Conservation (phyloP, 1,284 basidiomycete genomes). For the Apiotrichum porosum region DNA sequence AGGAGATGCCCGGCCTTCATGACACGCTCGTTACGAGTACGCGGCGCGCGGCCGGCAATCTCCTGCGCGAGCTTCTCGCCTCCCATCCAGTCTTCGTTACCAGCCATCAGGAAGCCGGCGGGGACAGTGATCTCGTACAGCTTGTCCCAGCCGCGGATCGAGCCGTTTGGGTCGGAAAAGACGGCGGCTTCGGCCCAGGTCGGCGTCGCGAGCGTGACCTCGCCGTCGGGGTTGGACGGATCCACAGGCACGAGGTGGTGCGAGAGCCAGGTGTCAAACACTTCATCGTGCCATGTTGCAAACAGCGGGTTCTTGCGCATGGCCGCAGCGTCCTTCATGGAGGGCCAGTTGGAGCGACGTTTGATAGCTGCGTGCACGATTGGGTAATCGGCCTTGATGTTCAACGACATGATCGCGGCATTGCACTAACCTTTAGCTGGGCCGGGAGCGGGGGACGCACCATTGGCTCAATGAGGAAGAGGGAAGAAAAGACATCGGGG, state of each 20-base stretch:
- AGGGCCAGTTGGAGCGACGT: conserved; percentile 61
- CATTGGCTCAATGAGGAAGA: conserved; percentile 73
- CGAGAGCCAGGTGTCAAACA: conserved; percentile 60
- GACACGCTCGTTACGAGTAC: conserved; percentile 30
- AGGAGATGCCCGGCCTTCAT: conserved; percentile 35
- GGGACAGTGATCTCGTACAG: conserved; percentile 26
- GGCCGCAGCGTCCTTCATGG: conserved; percentile 57
- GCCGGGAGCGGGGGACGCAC: conserved; percentile 21
- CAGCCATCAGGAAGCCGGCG: conserved; percentile 34
- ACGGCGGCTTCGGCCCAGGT: conserved; percentile 35
- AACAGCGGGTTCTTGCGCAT: conserved; percentile 53
- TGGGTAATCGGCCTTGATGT: background rate
- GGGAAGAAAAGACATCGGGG: conserved; percentile 64
- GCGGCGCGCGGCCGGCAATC: conserved; percentile 22
- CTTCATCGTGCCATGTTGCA: conserved; percentile 54
- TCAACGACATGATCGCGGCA: too few relatives aligned
- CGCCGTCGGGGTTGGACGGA: conserved; percentile 1
- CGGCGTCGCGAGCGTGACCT: conserved; percentile 34
- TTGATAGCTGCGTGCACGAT: conserved; percentile 53
- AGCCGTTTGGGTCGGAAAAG: conserved; percentile 28
- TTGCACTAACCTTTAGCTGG: too few relatives aligned
- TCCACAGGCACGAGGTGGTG: conserved; percentile 56
- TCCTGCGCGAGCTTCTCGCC: conserved; percentile 14
- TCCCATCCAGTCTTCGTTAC: conserved; percentile 16
- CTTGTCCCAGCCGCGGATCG: conserved; percentile 33